These are phyloP conservation scores for Trichoderma sp. DNA, from an alignment of 2,329 filamentous ascomycete species.

Conservation along the genomic window DNA sequence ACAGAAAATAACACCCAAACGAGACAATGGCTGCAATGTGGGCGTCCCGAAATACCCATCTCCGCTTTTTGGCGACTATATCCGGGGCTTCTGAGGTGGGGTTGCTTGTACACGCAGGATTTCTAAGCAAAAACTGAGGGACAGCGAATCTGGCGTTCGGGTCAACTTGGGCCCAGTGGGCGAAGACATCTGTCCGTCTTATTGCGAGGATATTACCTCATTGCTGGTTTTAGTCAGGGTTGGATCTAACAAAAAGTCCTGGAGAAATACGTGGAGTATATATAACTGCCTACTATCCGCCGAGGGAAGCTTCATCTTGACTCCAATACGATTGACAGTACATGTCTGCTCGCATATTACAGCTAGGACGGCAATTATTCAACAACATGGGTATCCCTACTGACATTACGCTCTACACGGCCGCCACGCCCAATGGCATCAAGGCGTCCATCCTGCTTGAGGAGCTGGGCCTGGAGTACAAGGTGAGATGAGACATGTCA, in stretches of 20 bases:
- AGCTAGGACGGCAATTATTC: slow-evolving; percentile 28
- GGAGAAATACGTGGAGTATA: background rate
- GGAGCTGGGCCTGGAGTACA: slow-evolving; percentile 80
- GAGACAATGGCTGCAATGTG: background rate
- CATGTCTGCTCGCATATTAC: slow-evolving; percentile 18
- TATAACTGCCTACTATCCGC: background rate
- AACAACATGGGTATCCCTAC: slow-evolving; percentile 38
- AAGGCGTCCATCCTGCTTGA: slow-evolving; percentile 85
- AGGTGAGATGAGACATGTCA: slow-evolving; percentile 45
- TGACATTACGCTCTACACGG: slow-evolving; percentile 78
- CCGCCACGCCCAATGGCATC: slow-evolving; percentile 82
- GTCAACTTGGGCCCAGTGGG: background rate
- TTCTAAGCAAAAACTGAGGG: background rate
- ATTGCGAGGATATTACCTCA: background rate
- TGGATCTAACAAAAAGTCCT: background rate
- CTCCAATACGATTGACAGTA: background rate
- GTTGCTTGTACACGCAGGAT: background rate
- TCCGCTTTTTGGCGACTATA: background rate
- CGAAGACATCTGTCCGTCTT: background rate
- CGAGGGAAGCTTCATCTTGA: background rate
- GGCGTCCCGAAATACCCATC: background rate
- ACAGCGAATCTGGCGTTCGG: background rate
- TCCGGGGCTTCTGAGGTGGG: background rate
- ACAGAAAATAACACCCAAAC: background rate
- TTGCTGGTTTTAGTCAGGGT: background rate